Evolutionary conservation across 768 basidiomycete species (phyloP), one percentile per base, ranked within the genome.

Genomic region (Hericium rajendrae): DNA sequence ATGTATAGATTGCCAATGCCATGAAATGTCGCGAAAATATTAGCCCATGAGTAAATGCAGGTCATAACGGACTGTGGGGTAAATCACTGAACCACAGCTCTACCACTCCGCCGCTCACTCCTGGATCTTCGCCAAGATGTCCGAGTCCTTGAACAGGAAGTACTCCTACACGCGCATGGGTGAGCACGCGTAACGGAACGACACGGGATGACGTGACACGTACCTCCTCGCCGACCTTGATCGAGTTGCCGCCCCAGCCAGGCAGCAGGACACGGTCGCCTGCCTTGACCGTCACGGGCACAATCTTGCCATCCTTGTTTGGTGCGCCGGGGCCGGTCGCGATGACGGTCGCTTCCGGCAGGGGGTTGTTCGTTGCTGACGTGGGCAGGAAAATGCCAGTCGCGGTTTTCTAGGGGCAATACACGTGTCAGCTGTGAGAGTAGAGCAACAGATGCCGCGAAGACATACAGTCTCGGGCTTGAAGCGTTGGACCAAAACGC

Each of bases 261-360:
- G 97, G 95, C 4, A 99, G 76, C 53, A 99, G 77, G 15, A 98
- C 94, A 10, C 89, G 80, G 75, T 98, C 97, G 40, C 95, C 95
- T 16, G 88, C 79, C 74, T 87, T 84, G 50, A 98, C 94, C 16
- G 74, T 70, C 6, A 86, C 82, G 2, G 92, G 88, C 16, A 86
- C 73, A 9, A 95, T 54, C 11, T 76, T 69, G 38, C 95, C 95
- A 2, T 91, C 82, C 76, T 91, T 92, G 77, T 89, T 82, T 20
- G 84, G 87, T n/a, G 88, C 88, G 37, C 97, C 97, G 38, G 95
- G 95, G 56, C 95, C 95, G 51, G 91, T 87, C 26, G 97, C 91
- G 69, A 97, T 87, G 67, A 97, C 95, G 32, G 92, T 95, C 5
- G 93, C 95, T 74, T 98, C 95, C 2, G 95, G 94, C n/a, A 97